Percentiles rank a stretch among this genome's conserved stretches.
Evolutionary conservation across 2,329 filamentous ascomycete genomes (phyloP).

Genomic region (Parastagonospora avenae): DNA sequence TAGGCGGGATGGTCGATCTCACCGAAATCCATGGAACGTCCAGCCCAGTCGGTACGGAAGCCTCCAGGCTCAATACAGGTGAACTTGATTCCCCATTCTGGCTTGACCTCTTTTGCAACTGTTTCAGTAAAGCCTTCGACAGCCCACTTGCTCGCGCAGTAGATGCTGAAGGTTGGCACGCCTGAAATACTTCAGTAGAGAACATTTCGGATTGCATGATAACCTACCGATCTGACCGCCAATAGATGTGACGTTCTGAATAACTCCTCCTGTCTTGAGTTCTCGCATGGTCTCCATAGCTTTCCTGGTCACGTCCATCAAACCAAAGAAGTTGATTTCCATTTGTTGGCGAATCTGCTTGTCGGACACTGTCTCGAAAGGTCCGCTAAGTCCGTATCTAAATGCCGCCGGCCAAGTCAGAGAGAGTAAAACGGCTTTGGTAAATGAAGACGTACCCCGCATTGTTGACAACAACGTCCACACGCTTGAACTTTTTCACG

Average conservation of each 20-base stretch:
- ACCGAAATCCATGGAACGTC: constrained; percentile 54
- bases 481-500: constrained; percentile 56
- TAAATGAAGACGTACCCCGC: constrained; percentile 48
- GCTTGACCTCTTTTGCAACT: constrained; percentile 50
- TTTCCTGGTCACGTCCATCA: constrained; percentile 58
- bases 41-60: constrained; percentile 55
- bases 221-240: constrained; percentile 52
- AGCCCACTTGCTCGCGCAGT: constrained; percentile 52
- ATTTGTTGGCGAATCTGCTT: constrained; percentile 59
- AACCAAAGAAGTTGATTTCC: constrained; percentile 65
- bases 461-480: constrained; percentile 67
- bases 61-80: constrained; percentile 54
- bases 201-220: background rate
- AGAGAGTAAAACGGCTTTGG: background rate
- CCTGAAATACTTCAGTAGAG: constrained; percentile 15
- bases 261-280: constrained; percentile 57
- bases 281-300: constrained; percentile 54
- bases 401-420: background rate
- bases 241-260: constrained; percentile 62
- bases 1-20: constrained; percentile 53
- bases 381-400: constrained; percentile 57
- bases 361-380: constrained; percentile 59
- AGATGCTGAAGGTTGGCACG: constrained; percentile 49
- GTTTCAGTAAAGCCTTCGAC: constrained; percentile 56
- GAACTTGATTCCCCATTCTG: constrained; percentile 55